phyloP scores from a whole-genome alignment of 257 asterid genomes.

The Agastache rugosa region DNA sequence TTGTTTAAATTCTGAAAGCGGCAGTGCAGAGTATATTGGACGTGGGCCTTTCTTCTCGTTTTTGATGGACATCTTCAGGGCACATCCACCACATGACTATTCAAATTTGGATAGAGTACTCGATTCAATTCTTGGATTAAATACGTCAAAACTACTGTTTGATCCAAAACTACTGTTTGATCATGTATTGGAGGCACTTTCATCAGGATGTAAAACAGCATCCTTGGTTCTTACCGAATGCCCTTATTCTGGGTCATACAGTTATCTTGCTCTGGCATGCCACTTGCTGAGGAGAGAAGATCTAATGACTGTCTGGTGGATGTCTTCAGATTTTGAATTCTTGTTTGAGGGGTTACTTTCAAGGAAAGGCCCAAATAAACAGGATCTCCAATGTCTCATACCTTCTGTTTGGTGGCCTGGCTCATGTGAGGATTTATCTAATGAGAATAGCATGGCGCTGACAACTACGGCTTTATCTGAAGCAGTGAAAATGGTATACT shows the following conservation, averaged over 20 bases:
- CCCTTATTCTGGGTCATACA: slow-evolving; percentile 95
- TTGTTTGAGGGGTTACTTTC: slow-evolving; percentile 88
- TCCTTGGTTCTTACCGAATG: slow-evolving; percentile 74
- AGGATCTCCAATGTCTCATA: slow-evolving; percentile 85
- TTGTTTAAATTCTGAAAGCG: slow-evolving; percentile 52
- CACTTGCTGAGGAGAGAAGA: slow-evolving; percentile 84
- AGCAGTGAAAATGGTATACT: slow-evolving; percentile 74
- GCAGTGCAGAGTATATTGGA: slow-evolving; percentile 64
- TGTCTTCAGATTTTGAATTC: slow-evolving; percentile 73
- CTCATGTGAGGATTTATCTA: slow-evolving; percentile 74
- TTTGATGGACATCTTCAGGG: slow-evolving; percentile 67
- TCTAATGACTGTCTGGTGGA: slow-evolving; percentile 89
- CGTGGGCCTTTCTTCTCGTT: slow-evolving; percentile 82
- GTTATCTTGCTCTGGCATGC: slow-evolving; percentile 81
- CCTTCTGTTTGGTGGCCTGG: slow-evolving; percentile 99
- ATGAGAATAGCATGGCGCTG: slow-evolving; percentile 82
- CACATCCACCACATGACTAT: slow-evolving; percentile 86
- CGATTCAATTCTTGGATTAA: slow-evolving; percentile 73
- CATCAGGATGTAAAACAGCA: slow-evolving; percentile 80
- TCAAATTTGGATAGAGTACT: slow-evolving; percentile 71
- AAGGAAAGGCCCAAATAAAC: slow-evolving; percentile 80
- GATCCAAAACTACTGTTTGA: slow-evolving; percentile 62
- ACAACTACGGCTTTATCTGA: slow-evolving; percentile 90
- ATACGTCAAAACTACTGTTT: slow-evolving; percentile 63
- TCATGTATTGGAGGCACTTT: slow-evolving; percentile 72